Evolutionary conservation across 495 filamentous ascomycete species (phyloP).

Genomic region (Neurospora tetraspora): DNA sequence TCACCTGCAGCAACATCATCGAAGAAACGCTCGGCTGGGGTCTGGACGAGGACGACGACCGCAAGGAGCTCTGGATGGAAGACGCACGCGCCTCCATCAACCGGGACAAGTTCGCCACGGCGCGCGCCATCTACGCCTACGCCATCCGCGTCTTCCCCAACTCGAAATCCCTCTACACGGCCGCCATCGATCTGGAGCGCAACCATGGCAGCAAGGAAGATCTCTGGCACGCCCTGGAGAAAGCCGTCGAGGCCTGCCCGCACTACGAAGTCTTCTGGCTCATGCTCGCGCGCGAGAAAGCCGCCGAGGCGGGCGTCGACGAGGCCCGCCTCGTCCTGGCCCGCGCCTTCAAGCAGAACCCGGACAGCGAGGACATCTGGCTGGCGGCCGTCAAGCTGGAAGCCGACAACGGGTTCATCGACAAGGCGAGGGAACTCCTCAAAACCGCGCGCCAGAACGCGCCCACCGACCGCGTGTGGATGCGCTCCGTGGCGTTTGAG

Average conservation of each 20-base stretch:
- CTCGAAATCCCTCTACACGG: slow-evolving; percentile 74
- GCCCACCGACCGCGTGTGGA: slow-evolving; percentile 91
- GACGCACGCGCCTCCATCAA: slow-evolving; percentile 73
- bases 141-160: slow-evolving; percentile 78
- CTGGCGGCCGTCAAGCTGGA: slow-evolving; percentile 91
- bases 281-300: slow-evolving; percentile 86
- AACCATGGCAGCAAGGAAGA: slow-evolving; percentile 80
- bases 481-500: slow-evolving; percentile 88
- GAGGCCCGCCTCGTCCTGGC: slow-evolving; percentile 76
- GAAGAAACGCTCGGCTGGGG: slow-evolving; percentile 88
- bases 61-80: slow-evolving; percentile 90
- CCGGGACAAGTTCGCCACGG: slow-evolving; percentile 75
- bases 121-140: slow-evolving; percentile 87
- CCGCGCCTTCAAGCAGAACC: slow-evolving; percentile 83
- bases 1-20: slow-evolving; percentile 82
- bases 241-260: slow-evolving; percentile 87
- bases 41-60: slow-evolving; percentile 92
- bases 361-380: slow-evolving; percentile 95
- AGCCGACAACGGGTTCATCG: slow-evolving; percentile 70
- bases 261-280: slow-evolving; percentile 89
- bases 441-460: slow-evolving; percentile 73
- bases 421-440: slow-evolving; percentile 72
- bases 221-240: slow-evolving; percentile 76
- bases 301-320: slow-evolving; percentile 57
- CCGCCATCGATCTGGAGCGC: slow-evolving; percentile 82